Base-by-base conservation (phyloP, 257 asterid species). In the Fraxinus americana region DNA sequence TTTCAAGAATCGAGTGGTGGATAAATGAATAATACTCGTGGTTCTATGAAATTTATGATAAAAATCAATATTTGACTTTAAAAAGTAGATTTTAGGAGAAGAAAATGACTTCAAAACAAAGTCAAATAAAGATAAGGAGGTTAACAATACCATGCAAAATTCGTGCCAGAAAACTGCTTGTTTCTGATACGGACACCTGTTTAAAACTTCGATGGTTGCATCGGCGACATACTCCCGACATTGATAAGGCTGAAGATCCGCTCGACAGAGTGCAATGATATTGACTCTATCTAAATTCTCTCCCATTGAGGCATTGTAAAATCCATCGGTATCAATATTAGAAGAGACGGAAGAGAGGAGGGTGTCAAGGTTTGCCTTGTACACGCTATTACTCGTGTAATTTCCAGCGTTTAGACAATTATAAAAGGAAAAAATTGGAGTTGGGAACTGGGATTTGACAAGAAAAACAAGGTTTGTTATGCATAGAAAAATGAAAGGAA, bases 251-350 rank as follows among this genome's bases (percentile, higher is more conserved):
- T 35, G 71, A 35, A 78, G 50, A 59, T 83, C 85, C 19, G 81
- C 85, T 8, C 84, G 80, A 23, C 85, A 85, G 35, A 84, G 76
- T 69, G 75, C 71, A 23, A 80, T 38, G 43, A 82, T 79, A 12
- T 80, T 67, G 13, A 29, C 77, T 12, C n/a, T 48, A 2, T 54
- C 73, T 4, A 76, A 11, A 0, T 13, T 27, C 2, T 41, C 4
- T 13, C 75, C 88, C 1, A 4, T 63, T 1, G 85, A 71, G 48
- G 61, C 43, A 36, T 75, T 67, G 59, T 48, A 72, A 71, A 81
- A 81, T 52, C 84, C 77, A 1, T 23, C 72, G 3, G 17, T 16
- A 5, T 19, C 30, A 34, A 75, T 38, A 12, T 84, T 73, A 16
- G 83, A 78, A 34, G 83, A 19, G 0, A 84, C 65, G 71, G 38